Evolutionary conservation across 805 yeast species (phyloP), one percentile per base, ranked within the genome.

Genomic region (Wickerhamiella azyma): DNA sequence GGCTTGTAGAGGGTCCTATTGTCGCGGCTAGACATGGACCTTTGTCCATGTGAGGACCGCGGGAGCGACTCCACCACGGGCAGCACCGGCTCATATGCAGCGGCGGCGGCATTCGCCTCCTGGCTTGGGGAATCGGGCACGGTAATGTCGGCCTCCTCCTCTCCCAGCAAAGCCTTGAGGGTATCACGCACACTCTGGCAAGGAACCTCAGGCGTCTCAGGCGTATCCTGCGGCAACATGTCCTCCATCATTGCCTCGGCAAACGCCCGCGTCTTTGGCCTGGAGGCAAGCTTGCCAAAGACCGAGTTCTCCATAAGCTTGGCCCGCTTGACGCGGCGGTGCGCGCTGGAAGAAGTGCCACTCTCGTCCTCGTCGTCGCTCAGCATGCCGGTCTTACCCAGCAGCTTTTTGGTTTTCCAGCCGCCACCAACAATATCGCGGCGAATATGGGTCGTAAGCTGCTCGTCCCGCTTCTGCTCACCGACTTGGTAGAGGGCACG

Each of bases 321-420:
- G 8, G 26, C 18, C 18, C 37, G 37, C 14, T 35, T 18, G 26
- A 35, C 10, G 3, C 39, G 21, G 10, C 26, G 7, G 6, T 11
- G 13, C 21, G 10, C 9, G 5, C 9, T 10, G 9, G 2, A 7
- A 5, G 6, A 2, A n/a, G 2, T 30, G 35, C 17, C 26, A 5
- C 28, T 40, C 11, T 42, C 45, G 11, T 29, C 28, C 10, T 36
- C 36, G 24, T 17, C 45, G 36, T 42, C 45, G 11, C 38, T 39
- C n/a, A 44, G 42, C 43, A 38, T 38, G 14, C 42, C 43, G 13
- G 37, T 11, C 29, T 32, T 39, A 11, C 38, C 35, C 9, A 37
- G 35, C 26, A 44, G 47, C 32, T 37, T n/a, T 17, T 30, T 41
- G 29, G 39, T 11, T 24, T 39, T 28, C 41, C 49, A 38, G 16